These are phyloP conservation scores for Pythium utonaiense DNA, from an alignment of 352 stramenopile genomes.

Conservation along the genomic window DNA sequence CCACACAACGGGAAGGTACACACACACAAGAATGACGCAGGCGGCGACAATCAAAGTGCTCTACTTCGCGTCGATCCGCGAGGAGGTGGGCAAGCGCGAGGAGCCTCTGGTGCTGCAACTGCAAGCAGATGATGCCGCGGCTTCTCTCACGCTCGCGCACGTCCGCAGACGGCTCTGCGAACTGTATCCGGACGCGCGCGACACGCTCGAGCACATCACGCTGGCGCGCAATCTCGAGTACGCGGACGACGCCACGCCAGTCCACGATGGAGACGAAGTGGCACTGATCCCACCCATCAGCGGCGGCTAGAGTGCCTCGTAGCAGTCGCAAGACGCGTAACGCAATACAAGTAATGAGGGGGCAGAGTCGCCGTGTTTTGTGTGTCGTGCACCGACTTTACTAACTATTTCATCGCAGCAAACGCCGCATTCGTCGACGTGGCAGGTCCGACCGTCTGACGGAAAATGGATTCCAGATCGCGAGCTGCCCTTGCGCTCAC, in stretches of 20 bases:
- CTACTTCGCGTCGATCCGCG: slow-evolving; percentile 76
- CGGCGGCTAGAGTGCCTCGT: slow-evolving; percentile 25
- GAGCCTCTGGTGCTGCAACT: slow-evolving; percentile 38
- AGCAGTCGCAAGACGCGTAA: not conserved
- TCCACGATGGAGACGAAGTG: slow-evolving; percentile 71
- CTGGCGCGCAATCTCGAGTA: slow-evolving; percentile 79
- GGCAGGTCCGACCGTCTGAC: slow-evolving; percentile 39
- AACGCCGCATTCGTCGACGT: slow-evolving; percentile 5
- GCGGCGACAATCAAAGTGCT: slow-evolving; percentile 65
- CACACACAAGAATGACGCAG: not conserved
- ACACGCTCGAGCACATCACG: slow-evolving; percentile 52
- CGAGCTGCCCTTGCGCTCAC: slow-evolving; percentile 20
- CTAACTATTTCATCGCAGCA: slow-evolving; percentile 16
- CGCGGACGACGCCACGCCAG: slow-evolving; percentile 32
- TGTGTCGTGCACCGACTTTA: not conserved
- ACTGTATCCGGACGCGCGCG: slow-evolving; percentile 45
- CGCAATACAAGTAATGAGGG: not conserved
- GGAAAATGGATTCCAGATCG: slow-evolving; percentile 69
- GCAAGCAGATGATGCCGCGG: not conserved
- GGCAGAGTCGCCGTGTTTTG: too few species aligned
- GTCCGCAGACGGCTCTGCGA: slow-evolving; percentile 42
- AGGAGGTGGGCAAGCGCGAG: slow-evolving; percentile 69
- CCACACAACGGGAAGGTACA: not conserved
- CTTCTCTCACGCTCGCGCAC: slow-evolving; percentile 31
- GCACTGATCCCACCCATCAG: slow-evolving; percentile 84